A percentile compares a stretch with the other conserved stretches of the same genome.
These are phyloP conservation scores for Calonectria pseudoreteaudii DNA, from an alignment of 2,329 filamentous ascomycete genomes.

Conservation along the genomic window DNA sequence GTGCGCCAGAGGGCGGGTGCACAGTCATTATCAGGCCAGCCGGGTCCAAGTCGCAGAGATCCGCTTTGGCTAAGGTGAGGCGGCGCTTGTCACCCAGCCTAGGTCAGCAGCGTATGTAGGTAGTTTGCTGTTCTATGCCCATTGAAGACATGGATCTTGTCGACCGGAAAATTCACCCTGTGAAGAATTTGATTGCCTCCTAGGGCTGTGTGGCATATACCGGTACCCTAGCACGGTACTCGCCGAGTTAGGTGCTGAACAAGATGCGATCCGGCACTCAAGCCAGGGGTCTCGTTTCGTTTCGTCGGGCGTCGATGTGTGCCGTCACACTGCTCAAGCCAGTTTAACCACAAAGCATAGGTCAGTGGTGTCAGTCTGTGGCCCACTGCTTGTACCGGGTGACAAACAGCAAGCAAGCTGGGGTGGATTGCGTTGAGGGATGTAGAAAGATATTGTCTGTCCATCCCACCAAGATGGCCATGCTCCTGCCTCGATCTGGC, in stretches of 20 bases:
- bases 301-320: conserved; percentile 31
- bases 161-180: conserved; percentile 3
- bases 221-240: conserved; percentile 36
- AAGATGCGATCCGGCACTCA: conserved; percentile 40
- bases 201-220: conserved; percentile 34
- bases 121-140: conserved; percentile 3
- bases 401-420: conserved; percentile 17
- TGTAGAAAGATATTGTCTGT: conserved; percentile 12
- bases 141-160: neutral
- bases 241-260: conserved; percentile 36
- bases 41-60: conserved; percentile 6
- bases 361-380: conserved; percentile 28
- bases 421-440: neutral
- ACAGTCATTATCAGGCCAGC: conserved; percentile 16
- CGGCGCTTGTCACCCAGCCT: conserved; percentile 3
- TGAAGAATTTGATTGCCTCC: conserved; percentile 18
- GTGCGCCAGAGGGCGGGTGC: conserved; percentile 11
- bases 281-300: conserved; percentile 32
- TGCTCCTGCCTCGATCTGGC: conserved; percentile 28
- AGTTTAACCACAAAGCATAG: conserved; percentile 27
- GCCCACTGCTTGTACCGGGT: conserved; percentile 21
- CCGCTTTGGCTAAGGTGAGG: conserved; percentile 11
- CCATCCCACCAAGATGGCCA: conserved; percentile 17
- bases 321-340: conserved; percentile 37
- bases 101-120: neutral